Conservation (phyloP, 306 rosid species). For the Gillenia trifoliata region DNA sequence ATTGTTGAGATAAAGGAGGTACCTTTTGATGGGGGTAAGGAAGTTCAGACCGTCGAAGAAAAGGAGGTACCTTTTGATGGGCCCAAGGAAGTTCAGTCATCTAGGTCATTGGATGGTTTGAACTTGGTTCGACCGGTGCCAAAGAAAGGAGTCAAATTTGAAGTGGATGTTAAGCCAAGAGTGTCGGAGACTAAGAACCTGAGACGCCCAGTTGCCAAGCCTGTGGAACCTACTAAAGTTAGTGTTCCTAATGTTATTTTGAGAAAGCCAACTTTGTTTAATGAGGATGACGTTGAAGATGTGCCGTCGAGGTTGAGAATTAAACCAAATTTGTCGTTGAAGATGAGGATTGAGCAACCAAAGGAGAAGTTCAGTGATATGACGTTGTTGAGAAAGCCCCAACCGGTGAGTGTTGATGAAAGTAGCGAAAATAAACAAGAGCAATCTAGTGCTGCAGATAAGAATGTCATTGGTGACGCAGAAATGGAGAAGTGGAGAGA, state of each 20-base stretch:
- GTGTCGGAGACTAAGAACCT: constrained; percentile 47
- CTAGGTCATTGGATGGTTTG: constrained; percentile 46
- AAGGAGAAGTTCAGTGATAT: constrained; percentile 73
- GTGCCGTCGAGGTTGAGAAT: constrained; percentile 49
- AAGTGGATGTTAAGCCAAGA: constrained; percentile 39
- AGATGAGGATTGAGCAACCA: constrained; percentile 37
- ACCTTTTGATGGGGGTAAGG: constrained; percentile 50
- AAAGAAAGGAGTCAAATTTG: constrained; percentile 39
- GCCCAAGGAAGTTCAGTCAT: constrained; percentile 28
- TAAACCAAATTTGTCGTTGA: constrained; percentile 61
- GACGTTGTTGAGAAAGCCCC: constrained; percentile 82
- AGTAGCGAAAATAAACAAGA: constrained; percentile 25
- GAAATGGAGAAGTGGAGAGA: constrained; percentile 31
- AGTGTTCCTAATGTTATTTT: constrained; percentile 74
- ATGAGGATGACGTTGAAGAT: constrained; percentile 43
- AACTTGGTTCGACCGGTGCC: constrained; percentile 74
- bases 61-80: constrained; percentile 13
- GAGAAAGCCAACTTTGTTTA: constrained; percentile 59
- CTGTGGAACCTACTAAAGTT: constrained; percentile 29
- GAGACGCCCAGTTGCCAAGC: constrained; percentile 22
- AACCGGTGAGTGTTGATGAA: constrained; percentile 26
- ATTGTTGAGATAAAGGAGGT: constrained; percentile 54
- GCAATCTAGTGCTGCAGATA: constrained; percentile 22
- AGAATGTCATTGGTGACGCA: constrained; percentile 23
- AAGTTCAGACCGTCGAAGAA: constrained; percentile 20